Evolutionary conservation across 2,329 filamentous ascomycete genomes (phyloP).

Genomic region (Fusarium caatingaense): DNA sequence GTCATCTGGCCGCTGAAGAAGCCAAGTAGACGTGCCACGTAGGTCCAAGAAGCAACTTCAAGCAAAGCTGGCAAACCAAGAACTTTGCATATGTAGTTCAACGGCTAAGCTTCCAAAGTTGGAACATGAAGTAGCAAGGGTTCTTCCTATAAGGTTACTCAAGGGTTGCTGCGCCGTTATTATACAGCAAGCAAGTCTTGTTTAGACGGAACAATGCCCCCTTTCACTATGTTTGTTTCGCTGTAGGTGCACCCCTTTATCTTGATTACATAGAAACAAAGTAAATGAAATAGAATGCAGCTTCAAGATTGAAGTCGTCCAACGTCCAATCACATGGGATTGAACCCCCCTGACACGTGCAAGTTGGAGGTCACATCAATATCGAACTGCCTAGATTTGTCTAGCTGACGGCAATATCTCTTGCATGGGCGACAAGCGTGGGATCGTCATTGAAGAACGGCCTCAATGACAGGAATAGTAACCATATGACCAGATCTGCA

Average conservation of each 20-base stretch:
- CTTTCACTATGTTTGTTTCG: not conserved
- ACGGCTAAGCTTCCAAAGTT: not conserved
- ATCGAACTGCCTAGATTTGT: conserved; percentile 23
- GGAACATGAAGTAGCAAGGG: not conserved
- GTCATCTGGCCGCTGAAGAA: not conserved
- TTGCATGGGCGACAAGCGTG: not conserved
- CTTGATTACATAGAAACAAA: not conserved
- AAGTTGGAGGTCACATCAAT: not conserved
- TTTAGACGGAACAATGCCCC: not conserved
- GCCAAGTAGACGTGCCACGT: not conserved
- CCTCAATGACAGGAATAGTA: conserved; percentile 5
- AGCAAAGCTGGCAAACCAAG: not conserved
- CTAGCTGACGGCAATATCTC: conserved; percentile 9
- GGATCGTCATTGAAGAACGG: conserved; percentile 9
- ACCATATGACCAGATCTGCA: not conserved
- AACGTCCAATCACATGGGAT: conserved; percentile 11
- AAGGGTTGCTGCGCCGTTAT: not conserved
- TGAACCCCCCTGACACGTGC: conserved; percentile 14
- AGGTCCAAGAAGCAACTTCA: not conserved
- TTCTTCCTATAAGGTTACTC: not conserved
- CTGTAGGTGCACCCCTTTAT: not conserved
- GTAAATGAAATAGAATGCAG: not conserved
- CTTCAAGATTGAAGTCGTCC: conserved; percentile 4
- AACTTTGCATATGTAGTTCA: conserved; percentile 6
- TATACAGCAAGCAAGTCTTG: not conserved